phyloP scores from a whole-genome alignment of 108 stramenopile species.

The Cylindrotheca closterium region DNA sequence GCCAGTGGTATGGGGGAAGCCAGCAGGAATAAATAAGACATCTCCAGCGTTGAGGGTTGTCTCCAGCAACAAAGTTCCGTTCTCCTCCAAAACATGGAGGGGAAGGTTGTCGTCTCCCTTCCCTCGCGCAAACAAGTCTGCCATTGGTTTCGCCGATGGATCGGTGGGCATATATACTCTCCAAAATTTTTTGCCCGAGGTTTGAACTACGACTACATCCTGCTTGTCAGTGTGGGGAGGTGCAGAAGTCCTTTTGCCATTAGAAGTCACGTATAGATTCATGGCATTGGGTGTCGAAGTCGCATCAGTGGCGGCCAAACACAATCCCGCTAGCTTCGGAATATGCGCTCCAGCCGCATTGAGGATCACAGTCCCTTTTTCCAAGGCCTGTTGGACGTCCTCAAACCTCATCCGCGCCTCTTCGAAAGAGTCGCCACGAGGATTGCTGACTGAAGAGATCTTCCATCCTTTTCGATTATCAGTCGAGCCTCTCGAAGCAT shows the following conservation, averaged over 20 bases:
- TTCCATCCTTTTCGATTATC: conserved; percentile 79
- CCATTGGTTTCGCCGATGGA: conserved; percentile 59
- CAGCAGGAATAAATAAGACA: conserved; percentile 87
- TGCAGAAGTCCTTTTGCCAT: conserved; percentile 75
- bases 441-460: conserved; percentile 66
- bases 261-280: conserved; percentile 87
- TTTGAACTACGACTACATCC: conserved; percentile 92
- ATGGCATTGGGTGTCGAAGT: conserved; percentile 72
- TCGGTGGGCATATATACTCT: conserved; percentile 68
- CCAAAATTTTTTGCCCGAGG: conserved; percentile 83
- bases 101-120: conserved; percentile 82
- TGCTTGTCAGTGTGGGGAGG: conserved; percentile 96
- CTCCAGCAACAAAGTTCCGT: conserved; percentile 55
- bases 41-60: conserved; percentile 68
- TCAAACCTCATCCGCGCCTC: conserved; percentile 77
- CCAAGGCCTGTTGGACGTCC: conserved; percentile 61
- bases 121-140: conserved; percentile 89
- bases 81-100: conserved; percentile 55
- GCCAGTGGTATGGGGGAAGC: conserved; percentile 92
- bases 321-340: conserved; percentile 74
- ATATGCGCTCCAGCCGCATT: conserved; percentile 84
- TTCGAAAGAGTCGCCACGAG: conserved; percentile 72
- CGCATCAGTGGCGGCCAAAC: conserved; percentile 80
- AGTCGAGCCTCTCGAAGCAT: conserved; percentile 76
- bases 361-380: conserved; percentile 85